A percentile compares a stretch with the other conserved stretches of the same genome.
Evolutionary conservation across 1,284 basidiomycete species (phyloP).

Genomic region (Inonotus hispidus): DNA sequence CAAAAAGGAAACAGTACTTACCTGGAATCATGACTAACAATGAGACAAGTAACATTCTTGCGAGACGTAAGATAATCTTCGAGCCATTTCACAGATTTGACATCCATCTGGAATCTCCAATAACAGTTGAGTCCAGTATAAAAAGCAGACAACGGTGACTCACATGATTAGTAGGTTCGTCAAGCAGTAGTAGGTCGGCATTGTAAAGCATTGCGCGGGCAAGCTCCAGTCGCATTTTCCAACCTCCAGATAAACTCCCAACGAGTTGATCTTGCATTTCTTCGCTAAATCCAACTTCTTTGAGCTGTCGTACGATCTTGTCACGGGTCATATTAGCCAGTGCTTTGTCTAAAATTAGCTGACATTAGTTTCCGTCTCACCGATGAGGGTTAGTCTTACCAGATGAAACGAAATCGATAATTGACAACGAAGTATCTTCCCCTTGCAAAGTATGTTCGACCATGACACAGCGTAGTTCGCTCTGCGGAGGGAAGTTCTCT

Average conservation of each 20-base stretch:
- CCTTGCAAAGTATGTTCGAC: constrained; percentile 95
- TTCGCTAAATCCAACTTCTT: constrained; percentile 90
- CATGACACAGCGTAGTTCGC: constrained; percentile 86
- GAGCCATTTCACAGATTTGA: constrained; percentile 88
- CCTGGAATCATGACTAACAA: constrained; percentile 98
- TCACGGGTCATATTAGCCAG: constrained; percentile 53
- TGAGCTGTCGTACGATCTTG: constrained; percentile 74
- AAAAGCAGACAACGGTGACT: constrained; percentile 27
- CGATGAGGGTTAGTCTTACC: constrained; percentile 40
- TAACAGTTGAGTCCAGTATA: constrained; percentile 14
- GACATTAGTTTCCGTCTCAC: not conserved
- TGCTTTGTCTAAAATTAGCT: constrained; percentile 44
- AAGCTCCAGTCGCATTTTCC: constrained; percentile 98
- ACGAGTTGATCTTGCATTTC: constrained; percentile 82
- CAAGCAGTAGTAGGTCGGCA: constrained; percentile 89
- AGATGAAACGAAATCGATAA: constrained; percentile 85
- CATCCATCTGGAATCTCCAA: constrained; percentile 62
- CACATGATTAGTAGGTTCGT: constrained; percentile 93
- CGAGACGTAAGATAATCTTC: constrained; percentile 85
- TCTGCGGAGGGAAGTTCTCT: constrained; percentile 92
- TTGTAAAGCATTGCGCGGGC: constrained; percentile 96
- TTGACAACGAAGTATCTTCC: constrained; percentile 76
- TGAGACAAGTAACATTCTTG: constrained; percentile 85
- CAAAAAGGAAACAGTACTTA: constrained; percentile 32
- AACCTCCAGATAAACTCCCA: constrained; percentile 92